Evolutionary conservation across 106 monocot genomes (phyloP), one percentile per base, ranked within the genome.

Genomic region (Apostasia ramifera): DNA sequence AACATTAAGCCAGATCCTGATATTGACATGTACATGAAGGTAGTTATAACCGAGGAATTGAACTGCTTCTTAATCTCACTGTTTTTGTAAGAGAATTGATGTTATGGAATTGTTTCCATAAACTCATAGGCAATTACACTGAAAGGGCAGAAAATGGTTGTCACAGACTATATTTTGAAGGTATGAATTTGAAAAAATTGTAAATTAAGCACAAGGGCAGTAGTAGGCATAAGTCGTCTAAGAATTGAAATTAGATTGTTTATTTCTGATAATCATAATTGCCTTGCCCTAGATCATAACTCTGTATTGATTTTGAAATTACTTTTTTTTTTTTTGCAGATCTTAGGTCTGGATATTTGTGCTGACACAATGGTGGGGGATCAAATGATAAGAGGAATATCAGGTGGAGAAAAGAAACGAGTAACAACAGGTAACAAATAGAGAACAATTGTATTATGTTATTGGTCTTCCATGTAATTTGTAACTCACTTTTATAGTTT

Each of bases 21-120:
- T 48, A 66, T 82, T 53, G 82, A 82, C 56, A 59, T 78, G 7
- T 78, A 65, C 47, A 82, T 82, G 82, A 82, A 74, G 82, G 73
- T 82, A 47, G 50, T 14, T 10, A 41, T 2, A n/a, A 2, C 10
- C 13, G 12, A 53, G 10, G 4, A 14, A 60, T 38, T 50, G 50
- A 50, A 50, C 4, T 50, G 4, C 8, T 50, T 5, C 8, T 50
- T 5, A 50, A 5, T 50, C 8, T 8, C 50, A 5, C 8, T 50
- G 50, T 50, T 5, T 5, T 4, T 5, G 4, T 50, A 50, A 50
- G 8, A 50, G 50, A 8, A 50, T 5, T 50, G 50, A 50, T 50
- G 3, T 11, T 57, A 57, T 57, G 3, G 6, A 15, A 57, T 57
- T 57, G 3, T 8, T 57, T 57, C 11, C 12, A 8, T 57, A 3